These are phyloP conservation scores for Xylaria castorea DNA, from an alignment of 495 filamentous ascomycete species.

Conservation along the genomic window DNA sequence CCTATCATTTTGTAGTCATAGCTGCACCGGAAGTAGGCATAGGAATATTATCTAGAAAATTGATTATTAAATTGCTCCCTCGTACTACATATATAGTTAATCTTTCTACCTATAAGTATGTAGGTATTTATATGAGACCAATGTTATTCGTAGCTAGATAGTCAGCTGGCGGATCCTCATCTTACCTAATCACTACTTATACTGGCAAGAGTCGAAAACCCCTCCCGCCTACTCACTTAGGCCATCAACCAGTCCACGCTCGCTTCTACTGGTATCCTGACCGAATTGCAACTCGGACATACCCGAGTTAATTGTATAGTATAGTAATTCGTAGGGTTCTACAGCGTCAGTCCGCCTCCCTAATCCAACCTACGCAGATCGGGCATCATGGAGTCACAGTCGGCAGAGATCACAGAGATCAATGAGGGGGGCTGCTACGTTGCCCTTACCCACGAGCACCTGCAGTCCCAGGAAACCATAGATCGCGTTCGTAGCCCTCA, in stretches of 20 bases:
- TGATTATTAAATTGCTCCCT: not conserved
- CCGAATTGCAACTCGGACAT: not conserved
- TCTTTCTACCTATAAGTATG: not conserved
- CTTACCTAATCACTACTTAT: not conserved
- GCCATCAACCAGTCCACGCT: not conserved
- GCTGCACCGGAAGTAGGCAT: not conserved
- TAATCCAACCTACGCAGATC: not conserved
- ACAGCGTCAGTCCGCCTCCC: not conserved
- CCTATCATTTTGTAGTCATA: not conserved
- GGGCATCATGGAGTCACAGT: slow-evolving; percentile 27
- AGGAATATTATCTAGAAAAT: not conserved
- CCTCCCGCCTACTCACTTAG: slow-evolving; percentile 1
- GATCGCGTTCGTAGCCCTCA: slow-evolving; percentile 74
- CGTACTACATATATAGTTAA: not conserved
- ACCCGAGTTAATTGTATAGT: not conserved
- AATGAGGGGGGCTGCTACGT: slow-evolving; percentile 58
- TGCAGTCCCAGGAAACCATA: slow-evolving; percentile 67
- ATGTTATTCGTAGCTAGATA: not conserved
- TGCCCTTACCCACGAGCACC: slow-evolving; percentile 66
- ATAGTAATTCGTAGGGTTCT: not conserved
- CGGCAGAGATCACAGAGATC: slow-evolving; percentile 39
- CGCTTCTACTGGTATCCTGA: not conserved
- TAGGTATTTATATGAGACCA: not conserved
- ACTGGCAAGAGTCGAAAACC: not conserved
- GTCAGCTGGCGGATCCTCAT: not conserved